Evolutionary conservation across 345 rosid genomes (phyloP).

Genomic region (Murraya koenigii): DNA sequence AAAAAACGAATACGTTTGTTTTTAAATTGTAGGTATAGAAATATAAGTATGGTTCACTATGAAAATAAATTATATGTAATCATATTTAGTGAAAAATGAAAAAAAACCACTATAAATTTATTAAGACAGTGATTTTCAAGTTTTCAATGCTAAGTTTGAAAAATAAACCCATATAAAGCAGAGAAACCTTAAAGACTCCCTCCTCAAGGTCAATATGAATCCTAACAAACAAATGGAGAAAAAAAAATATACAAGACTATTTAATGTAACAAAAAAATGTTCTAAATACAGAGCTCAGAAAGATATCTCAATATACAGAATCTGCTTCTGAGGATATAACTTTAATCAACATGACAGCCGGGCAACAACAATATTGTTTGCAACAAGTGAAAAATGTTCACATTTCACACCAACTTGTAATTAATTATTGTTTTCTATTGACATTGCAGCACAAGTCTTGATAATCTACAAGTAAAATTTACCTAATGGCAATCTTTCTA

Average conservation of each 20-base stretch:
- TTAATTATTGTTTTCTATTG: not conserved
- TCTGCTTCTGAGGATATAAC: not conserved
- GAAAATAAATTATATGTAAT: no score
- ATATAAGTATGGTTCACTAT: no score
- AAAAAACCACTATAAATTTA: no score
- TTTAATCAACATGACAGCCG: slow-evolving; percentile 7
- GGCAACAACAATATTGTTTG: slow-evolving; percentile 1
- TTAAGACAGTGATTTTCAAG: no score
- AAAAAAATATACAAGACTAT: not conserved
- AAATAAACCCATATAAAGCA: no score
- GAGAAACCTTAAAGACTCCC: no score
- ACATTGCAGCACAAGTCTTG: not conserved
- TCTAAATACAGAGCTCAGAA: not conserved
- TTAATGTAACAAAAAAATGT: not conserved
- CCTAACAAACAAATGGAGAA: not conserved
- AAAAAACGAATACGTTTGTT: no score
- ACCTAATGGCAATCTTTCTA: not conserved
- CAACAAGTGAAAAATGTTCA: slow-evolving; percentile 17
- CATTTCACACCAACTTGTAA: not conserved
- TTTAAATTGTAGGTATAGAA: no score
- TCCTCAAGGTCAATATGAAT: not conserved
- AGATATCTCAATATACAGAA: not conserved
- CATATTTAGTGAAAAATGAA: no score
- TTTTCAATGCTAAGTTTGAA: no score
- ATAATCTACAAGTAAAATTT: not conserved